Base-by-base conservation (phyloP, 2,329 filamentous ascomycete species). In the Penicillium sp. region DNA sequence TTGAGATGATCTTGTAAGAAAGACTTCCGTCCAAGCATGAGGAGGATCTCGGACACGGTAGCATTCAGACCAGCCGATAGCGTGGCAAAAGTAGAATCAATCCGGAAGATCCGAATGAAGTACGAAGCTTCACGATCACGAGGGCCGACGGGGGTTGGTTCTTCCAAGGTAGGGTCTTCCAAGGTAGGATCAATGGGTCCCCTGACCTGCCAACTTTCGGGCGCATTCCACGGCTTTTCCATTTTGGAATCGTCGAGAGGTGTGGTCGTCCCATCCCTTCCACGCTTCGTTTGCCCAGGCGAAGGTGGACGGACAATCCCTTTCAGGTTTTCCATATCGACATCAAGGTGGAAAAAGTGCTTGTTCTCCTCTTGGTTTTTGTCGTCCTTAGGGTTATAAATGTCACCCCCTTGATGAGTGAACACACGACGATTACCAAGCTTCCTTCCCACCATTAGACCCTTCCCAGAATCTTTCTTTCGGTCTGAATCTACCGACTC, bases 151-250 rank as follows among this genome's bases (percentile, higher is more conserved):
- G 28, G 35, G 29, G 24, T 19, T 10, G 42, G n/a, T 19, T 40
- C 44, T 32, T 53, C 54, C 4, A 32, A 32, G 12, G 42, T n/a
- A 19, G 21, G 10, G 13, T 35, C 42, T 33, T 57, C 57, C 12
- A 56, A n/a, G 4, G 50, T 45, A 38, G 49, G 42, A 32, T 73
- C 70, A 34, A 62, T 61, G 34, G 74, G 70, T 51, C 82, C 83
- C 58, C 87, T 87, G 24, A 97, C 91, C 44, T 87, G 89, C 93
- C 93, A 98, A 66, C 90, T 96, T 67, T 97, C 91, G 1, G 93
- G 91, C 3, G 90, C 90, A 67, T 94, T 87, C 91, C 91, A 98
- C 21, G 48, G 48, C 31, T 50, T 50, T 22, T 50, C 48, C 6
- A 37, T 10, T 47, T 37, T 47, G n/a, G 54, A 45, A n/a, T 61